Base-by-base conservation (phyloP, 495 filamentous ascomycete species). In the Aspergillus asperescens region DNA sequence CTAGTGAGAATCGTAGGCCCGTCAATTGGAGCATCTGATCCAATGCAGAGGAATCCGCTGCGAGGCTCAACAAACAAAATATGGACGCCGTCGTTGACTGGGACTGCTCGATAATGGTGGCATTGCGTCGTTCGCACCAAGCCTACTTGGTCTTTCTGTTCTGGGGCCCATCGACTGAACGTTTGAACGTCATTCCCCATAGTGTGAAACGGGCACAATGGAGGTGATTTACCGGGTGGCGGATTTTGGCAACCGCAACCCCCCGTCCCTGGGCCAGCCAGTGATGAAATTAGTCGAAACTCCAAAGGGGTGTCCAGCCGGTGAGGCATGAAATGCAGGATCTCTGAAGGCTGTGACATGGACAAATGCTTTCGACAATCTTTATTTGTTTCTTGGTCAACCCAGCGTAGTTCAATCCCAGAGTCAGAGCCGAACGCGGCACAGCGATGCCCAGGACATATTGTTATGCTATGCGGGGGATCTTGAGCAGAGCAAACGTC, bases 361-460 rank as follows among this genome's bases (percentile, higher is more conserved):
- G 83, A 81, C 48, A 90, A 86, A 72, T 86, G 55, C 75, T 76
- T 63, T 70, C 82, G 43, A 78, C 68, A 62, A 39, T 81, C 75
- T 52, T 80, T 77, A 1, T 79, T 76, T 3, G 76, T 84, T 23
- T 76, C 57, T 34, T 80, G 78, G 60, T 88, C 84, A 22, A 86
- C 69, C 84, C 86, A 89, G 56, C 87, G 83, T 7, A 90, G 65
- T 56, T 90, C 84, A 35, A 89, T 82, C 7, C 86, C 83, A 7
- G 74, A 71, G 19, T 75, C 72, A 43, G 81, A 88, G 15, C 86
- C 86, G 69, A 88, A 89, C 2, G 85, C 86, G 10, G 87, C 79
- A 58, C 83, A 86, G 16, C 77, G 76, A 25, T 83, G 76, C 25
- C 82, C 79, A 9, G 86, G 86, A 52, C 81, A 87, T 42, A 90